phyloP scores from a whole-genome alignment of 2,329 filamentous ascomycete genomes.

The Fusarium proliferatum region DNA sequence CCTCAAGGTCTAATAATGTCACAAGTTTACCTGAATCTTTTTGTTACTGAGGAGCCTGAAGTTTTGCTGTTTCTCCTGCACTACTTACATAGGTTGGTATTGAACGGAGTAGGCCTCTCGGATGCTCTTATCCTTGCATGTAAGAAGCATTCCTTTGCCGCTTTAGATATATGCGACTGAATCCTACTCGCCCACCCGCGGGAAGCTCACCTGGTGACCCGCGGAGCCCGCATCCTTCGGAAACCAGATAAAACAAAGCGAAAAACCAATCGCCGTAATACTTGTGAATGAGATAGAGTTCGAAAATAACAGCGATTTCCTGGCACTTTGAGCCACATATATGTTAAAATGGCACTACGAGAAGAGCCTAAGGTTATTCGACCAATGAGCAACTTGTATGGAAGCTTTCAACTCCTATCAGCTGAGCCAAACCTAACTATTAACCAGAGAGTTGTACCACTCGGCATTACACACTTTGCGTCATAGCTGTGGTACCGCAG shows the following conservation, averaged over 20 bases:
- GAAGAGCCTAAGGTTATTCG: conserved; percentile 21
- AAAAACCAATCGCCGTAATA: neutral
- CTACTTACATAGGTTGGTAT: neutral
- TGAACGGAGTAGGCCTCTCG: neutral
- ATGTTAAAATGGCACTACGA: conserved; percentile 9
- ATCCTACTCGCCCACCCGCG: conserved; percentile 24
- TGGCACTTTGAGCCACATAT: neutral
- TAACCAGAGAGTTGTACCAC: conserved; percentile 30
- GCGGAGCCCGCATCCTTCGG: conserved; percentile 21
- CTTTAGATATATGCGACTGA: neutral
- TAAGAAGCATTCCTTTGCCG: neutral
- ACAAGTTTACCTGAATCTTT: neutral
- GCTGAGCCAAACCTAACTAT: neutral
- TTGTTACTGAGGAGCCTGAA: neutral
- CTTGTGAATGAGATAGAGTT: neutral
- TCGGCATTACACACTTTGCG: conserved; percentile 31
- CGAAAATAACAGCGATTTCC: neutral
- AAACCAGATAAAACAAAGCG: conserved; percentile 12
- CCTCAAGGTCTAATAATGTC: neutral
- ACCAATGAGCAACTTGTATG: conserved; percentile 38
- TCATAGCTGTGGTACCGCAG: conserved; percentile 31
- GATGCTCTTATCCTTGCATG: neutral
- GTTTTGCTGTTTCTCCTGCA: neutral
- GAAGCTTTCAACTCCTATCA: neutral
- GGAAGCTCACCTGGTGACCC: conserved; percentile 9